Evolutionary conservation across 1,139 yeast genomes (phyloP).

Genomic region (Saccharomyces pastorianus): DNA sequence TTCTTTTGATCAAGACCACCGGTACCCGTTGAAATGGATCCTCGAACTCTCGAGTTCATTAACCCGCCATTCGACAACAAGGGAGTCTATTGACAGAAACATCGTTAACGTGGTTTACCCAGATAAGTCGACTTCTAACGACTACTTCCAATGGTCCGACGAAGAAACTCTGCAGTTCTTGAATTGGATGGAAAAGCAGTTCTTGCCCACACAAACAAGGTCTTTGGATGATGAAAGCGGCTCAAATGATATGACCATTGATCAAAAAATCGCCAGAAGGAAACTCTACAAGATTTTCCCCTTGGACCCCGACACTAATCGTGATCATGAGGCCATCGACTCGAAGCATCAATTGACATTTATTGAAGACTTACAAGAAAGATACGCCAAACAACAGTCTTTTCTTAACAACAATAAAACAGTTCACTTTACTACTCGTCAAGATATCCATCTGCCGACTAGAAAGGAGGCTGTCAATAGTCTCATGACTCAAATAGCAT

Average conservation of each 20-base stretch:
- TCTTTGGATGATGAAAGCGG: constrained; percentile 6
- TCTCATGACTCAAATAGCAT: not conserved
- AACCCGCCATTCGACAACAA: not conserved
- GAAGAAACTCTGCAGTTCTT: constrained; percentile 19
- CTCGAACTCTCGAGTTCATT: constrained; percentile 3
- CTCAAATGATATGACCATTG: constrained; percentile 14
- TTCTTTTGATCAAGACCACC: constrained; percentile 8
- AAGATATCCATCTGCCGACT: not conserved
- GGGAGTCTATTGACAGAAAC: constrained; percentile 8
- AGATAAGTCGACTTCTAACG: not conserved
- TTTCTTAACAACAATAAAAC: not conserved
- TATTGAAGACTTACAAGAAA: constrained; percentile 22
- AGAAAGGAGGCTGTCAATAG: not conserved
- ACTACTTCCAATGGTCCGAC: constrained; percentile 15
- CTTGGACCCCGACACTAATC: constrained; percentile 5
- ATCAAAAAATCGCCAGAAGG: constrained; percentile 26
- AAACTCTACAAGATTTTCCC: constrained; percentile 27
- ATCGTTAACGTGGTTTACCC: constrained; percentile 2
- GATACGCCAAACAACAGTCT: constrained; percentile 8
- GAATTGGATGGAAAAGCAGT: constrained; percentile 24
- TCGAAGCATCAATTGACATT: constrained; percentile 5
- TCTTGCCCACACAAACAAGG: constrained; percentile 12
- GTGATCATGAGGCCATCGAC: not conserved
- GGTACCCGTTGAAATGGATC: constrained; percentile 14
- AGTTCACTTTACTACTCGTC: no score